Conservation (phyloP, 2,329 filamentous ascomycete species). For the Fusarium coffeatum region DNA sequence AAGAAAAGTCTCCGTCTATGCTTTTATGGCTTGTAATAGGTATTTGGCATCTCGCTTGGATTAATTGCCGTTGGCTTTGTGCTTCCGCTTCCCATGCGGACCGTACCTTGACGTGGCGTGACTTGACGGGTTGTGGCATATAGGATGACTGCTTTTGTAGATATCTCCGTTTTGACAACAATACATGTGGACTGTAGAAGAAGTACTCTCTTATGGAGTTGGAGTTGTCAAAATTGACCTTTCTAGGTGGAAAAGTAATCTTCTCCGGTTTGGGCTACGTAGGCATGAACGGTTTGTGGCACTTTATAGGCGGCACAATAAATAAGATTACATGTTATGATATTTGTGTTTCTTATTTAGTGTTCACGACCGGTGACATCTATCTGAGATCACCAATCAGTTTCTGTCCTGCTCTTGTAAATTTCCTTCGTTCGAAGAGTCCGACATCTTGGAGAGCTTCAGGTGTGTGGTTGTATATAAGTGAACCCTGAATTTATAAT, state of each 20-base stretch:
- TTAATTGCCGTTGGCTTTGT: slow-evolving; percentile 26
- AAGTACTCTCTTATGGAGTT: not conserved
- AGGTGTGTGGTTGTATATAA: not conserved
- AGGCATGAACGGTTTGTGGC: not conserved
- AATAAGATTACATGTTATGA: not conserved
- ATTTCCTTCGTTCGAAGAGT: not conserved
- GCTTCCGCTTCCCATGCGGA: slow-evolving; percentile 18
- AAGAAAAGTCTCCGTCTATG: slow-evolving; percentile 22
- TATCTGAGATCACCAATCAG: not conserved
- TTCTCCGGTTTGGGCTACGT: not conserved
- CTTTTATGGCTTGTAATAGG: not conserved
- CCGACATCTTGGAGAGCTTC: not conserved
- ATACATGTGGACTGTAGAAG: not conserved
- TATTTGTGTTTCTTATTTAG: not conserved
- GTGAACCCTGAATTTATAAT: not conserved
- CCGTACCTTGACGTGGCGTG: slow-evolving; percentile 13
- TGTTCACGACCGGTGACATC: no score
- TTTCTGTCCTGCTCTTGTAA: not conserved
- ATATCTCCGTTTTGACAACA: not conserved
- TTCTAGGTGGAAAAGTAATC: no score
- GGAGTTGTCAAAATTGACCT: not conserved
- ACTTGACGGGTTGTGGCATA: slow-evolving; percentile 17
- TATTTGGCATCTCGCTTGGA: slow-evolving; percentile 15
- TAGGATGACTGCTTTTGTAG: slow-evolving; percentile 3
- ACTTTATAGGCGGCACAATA: not conserved